Conservation (phyloP, 305 asterid genomes). For the Fraxinus albicans region DNA sequence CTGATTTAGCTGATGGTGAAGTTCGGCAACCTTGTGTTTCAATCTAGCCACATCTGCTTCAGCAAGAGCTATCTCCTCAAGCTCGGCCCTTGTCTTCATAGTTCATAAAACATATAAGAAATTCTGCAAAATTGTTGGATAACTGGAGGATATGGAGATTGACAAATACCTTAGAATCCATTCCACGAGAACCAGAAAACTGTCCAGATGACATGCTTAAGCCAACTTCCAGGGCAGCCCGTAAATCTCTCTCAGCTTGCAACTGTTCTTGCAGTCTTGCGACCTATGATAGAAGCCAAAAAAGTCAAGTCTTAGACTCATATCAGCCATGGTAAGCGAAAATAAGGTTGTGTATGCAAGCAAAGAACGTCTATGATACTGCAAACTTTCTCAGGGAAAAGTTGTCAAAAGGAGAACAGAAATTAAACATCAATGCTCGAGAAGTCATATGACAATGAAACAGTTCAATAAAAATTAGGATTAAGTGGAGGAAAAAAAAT, state of each 20-base stretch:
- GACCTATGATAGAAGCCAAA: slow-evolving; percentile 47
- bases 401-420: neutral
- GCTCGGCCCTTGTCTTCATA: slow-evolving; percentile 88
- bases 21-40: slow-evolving; percentile 93
- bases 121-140: slow-evolving; percentile 17
- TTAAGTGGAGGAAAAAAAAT: neutral
- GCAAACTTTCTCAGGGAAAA: neutral
- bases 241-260: slow-evolving; percentile 96
- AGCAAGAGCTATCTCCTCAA: slow-evolving; percentile 98
- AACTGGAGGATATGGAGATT: slow-evolving; percentile 19
- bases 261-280: slow-evolving; percentile 96
- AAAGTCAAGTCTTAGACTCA: slow-evolving; percentile 26
- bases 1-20: slow-evolving; percentile 92
- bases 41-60: slow-evolving; percentile 96
- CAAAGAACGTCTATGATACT: slow-evolving; percentile 7
- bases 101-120: slow-evolving; percentile 29
- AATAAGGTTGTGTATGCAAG: slow-evolving; percentile 1
- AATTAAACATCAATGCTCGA: neutral
- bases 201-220: slow-evolving; percentile 95
- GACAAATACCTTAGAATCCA: slow-evolving; percentile 87
- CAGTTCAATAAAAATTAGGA: neutral
- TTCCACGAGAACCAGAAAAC: slow-evolving; percentile 73
- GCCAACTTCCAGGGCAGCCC: slow-evolving; percentile 96
- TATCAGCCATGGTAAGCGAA: neutral
- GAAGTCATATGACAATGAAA: neutral